These are phyloP conservation scores for Gryganskiella cystojenkinii DNA, from an alignment of 192 early-diverging fungal species.

Conservation along the genomic window DNA sequence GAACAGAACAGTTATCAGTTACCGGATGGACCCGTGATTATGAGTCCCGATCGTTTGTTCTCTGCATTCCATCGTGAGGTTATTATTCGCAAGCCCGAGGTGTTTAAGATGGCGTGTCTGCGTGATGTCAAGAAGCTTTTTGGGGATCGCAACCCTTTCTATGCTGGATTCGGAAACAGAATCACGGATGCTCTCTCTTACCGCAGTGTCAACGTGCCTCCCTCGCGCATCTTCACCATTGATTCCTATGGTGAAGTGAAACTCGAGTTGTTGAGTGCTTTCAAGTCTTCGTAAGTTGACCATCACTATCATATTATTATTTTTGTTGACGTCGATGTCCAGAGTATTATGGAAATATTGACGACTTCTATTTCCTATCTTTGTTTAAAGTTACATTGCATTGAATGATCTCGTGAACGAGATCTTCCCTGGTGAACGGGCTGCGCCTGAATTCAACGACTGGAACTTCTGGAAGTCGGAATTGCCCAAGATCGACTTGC, in stretches of 20 bases:
- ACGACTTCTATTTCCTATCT: neutral
- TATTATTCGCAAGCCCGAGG: slow-evolving; percentile 92
- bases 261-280: slow-evolving; percentile 86
- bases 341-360: neutral
- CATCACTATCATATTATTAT: neutral
- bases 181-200: slow-evolving; percentile 97
- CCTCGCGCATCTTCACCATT: slow-evolving; percentile 96
- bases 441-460: slow-evolving; percentile 82
- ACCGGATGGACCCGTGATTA: slow-evolving; percentile 94
- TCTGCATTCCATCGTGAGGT: slow-evolving; percentile 94
- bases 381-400: slow-evolving; percentile 66
- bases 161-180: slow-evolving; percentile 97
- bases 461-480: slow-evolving; percentile 84
- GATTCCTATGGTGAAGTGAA: slow-evolving; percentile 92
- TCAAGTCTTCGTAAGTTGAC: slow-evolving; percentile 80
- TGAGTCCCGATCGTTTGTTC: slow-evolving; percentile 95
- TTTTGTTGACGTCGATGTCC: neutral
- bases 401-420: slow-evolving; percentile 95
- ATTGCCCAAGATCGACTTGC: slow-evolving; percentile 62
- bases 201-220: slow-evolving; percentile 91
- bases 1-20: slow-evolving; percentile 89
- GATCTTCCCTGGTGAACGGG: slow-evolving; percentile 83
- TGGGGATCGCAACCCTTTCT: slow-evolving; percentile 86
- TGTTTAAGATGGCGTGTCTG: slow-evolving; percentile 97
- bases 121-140: slow-evolving; percentile 91